A percentile compares a stretch with the other conserved stretches of the same genome.
These are phyloP conservation scores for Rhizomucor pusillus DNA, from an alignment of 371 early-diverging fungal species.

Conservation along the genomic window DNA sequence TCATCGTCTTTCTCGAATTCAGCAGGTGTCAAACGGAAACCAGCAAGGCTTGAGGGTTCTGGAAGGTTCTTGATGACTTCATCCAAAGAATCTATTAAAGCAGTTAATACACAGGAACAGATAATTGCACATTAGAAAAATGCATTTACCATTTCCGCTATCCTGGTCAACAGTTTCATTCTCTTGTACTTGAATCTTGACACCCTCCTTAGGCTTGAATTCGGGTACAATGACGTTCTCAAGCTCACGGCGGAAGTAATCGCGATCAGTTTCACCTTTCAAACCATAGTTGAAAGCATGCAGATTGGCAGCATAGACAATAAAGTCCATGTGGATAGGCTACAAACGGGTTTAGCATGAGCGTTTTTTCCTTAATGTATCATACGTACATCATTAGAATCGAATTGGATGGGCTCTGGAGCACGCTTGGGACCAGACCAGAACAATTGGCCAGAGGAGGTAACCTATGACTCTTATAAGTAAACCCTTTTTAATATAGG, in stretches of 20 bases:
- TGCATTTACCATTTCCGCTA: slow-evolving; percentile 5
- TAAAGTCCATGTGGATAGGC: slow-evolving; percentile 86
- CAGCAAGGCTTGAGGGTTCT: slow-evolving; percentile 67
- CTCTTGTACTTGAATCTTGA: slow-evolving; percentile 96
- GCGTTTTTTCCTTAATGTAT: not conserved
- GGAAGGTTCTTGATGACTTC: slow-evolving; percentile 69
- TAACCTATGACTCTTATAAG: slow-evolving; percentile 53
- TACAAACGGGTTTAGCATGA: slow-evolving; percentile 1
- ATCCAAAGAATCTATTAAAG: slow-evolving; percentile 61
- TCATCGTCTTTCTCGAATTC: slow-evolving; percentile 99
- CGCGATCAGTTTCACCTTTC: slow-evolving; percentile 70
- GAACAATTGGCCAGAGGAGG: slow-evolving; percentile 94
- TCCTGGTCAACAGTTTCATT: slow-evolving; percentile 61
- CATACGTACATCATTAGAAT: slow-evolving; percentile 61
- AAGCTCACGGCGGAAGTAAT: slow-evolving; percentile 65
- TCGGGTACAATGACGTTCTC: slow-evolving; percentile 76
- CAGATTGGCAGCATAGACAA: slow-evolving; percentile 91
- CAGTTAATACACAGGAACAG: not conserved
- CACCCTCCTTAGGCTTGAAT: slow-evolving; percentile 89
- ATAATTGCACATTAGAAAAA: not conserved
- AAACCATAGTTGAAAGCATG: slow-evolving; percentile 95
- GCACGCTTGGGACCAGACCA: slow-evolving; percentile 99
- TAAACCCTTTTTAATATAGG: slow-evolving; percentile 16
- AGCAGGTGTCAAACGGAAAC: slow-evolving; percentile 76
- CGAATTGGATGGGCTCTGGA: slow-evolving; percentile 85